Conservation (phyloP, 2,329 filamentous ascomycete species). For the Lecanoromycetidae sp. region DNA sequence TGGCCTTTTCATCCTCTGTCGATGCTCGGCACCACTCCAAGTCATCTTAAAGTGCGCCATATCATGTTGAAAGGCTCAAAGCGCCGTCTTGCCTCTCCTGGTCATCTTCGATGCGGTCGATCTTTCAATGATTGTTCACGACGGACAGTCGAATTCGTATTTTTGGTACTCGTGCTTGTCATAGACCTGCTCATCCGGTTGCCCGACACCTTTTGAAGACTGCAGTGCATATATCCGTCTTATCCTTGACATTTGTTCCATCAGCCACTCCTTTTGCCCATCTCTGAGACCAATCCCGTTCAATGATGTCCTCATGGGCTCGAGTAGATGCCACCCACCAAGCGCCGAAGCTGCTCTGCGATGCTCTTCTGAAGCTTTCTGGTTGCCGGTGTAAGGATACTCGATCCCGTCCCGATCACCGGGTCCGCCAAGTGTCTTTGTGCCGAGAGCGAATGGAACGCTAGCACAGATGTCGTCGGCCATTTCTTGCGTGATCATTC, state of each 20-base stretch:
- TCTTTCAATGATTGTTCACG: no score
- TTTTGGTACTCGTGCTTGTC: not conserved
- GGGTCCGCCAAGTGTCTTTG: slow-evolving; percentile 12
- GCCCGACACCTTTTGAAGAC: not conserved
- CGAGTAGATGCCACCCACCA: slow-evolving; percentile 14
- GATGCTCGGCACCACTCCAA: no score
- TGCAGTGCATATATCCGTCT: slow-evolving; percentile 10
- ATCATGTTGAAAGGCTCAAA: no score
- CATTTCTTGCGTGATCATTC: slow-evolving; percentile 16
- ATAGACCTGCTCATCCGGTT: not conserved
- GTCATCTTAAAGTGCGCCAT: no score
- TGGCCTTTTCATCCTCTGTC: no score
- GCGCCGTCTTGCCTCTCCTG: no score
- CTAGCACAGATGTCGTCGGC: slow-evolving; percentile 17
- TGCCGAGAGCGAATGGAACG: slow-evolving; percentile 17
- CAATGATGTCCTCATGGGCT: slow-evolving; percentile 7
- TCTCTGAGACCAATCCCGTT: not conserved
- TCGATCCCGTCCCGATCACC: slow-evolving; percentile 11
- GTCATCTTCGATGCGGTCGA: no score
- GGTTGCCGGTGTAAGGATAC: slow-evolving; percentile 12
- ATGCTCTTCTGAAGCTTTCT: slow-evolving; percentile 4
- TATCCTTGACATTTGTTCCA: slow-evolving; percentile 11
- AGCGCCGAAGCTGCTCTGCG: slow-evolving; percentile 10
- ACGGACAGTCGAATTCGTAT: slow-evolving; percentile 1
- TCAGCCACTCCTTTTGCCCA: slow-evolving; percentile 10